Base-by-base conservation (phyloP, 2,329 filamentous ascomycete species). In the Pochonia chlamydosporia region DNA sequence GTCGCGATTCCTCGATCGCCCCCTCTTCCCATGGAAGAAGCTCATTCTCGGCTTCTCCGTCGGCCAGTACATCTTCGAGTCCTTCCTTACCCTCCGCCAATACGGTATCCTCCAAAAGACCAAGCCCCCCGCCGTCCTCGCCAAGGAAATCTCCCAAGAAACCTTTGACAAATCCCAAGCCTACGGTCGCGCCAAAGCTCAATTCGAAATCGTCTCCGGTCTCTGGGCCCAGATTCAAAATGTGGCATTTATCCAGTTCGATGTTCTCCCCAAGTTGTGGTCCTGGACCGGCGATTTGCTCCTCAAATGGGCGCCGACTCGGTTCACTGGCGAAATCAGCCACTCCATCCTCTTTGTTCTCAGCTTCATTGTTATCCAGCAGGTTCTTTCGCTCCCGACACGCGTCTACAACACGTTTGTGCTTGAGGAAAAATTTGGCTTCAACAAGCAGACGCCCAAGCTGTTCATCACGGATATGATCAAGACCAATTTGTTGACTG, bases 101-200 rank as follows among this genome's bases (percentile, higher is more conserved):
- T 97, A 96, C 67, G 81, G 83, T 56, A 82, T 96, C 47, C 78
- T 97, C 51, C 82, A 92, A 63, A 82, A 82, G 56, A 89, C 79
- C 11, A 86, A 82, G 54, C 82, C 89, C 9, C 93, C 93, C 49
- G 87, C 89, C 69, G 89, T 96, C 42, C 79, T 99, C 48, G 79
- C 89, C 60, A 85, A 87, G 58, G 91, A 97, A 67, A 87, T 99
- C 50, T 84, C 89, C 26, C 82, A 92, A 63, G 82, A 92, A 61
- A 91, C 91, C 49, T 96, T 90, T 65, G 90, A 97, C 70, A 96
- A 96, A 69, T 90, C 86, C 64, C 91, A 96, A 80, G 88, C 87
- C 60, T 99, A 99, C 67, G 91, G 92, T 61, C 88, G 93, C 60
- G 91, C 92, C 63, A 99, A 99, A 73, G 89, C 91, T 54, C 86